Evolutionary conservation across 371 early-diverging fungal genomes (phyloP).

Genomic region (Vavraia culicis): DNA sequence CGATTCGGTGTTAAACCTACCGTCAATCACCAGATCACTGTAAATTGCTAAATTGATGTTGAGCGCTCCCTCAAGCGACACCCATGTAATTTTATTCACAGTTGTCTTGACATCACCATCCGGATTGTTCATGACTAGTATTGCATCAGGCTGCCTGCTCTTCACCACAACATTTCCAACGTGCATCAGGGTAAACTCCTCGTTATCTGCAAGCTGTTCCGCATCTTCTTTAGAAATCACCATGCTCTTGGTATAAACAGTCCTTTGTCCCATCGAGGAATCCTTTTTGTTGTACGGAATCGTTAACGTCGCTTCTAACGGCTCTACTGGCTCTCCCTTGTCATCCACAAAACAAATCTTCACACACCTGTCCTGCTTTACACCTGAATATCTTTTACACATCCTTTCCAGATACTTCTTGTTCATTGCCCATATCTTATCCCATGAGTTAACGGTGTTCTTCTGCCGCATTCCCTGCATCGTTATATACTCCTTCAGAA

Average conservation of each 20-base stretch:
- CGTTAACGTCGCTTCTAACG: constrained; percentile 1
- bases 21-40: constrained; percentile 60
- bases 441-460: constrained; percentile 72
- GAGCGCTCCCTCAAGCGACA: constrained; percentile 44
- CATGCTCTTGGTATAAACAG: constrained; percentile 54
- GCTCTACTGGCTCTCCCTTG: not conserved
- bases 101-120: constrained; percentile 89
- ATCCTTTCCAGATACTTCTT: constrained; percentile 83
- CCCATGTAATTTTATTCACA: constrained; percentile 95
- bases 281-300: constrained; percentile 72
- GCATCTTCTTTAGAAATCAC: constrained; percentile 73
- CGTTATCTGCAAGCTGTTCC: constrained; percentile 52
- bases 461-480: constrained; percentile 96
- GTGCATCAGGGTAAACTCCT: constrained; percentile 95
- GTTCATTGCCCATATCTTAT: constrained; percentile 96
- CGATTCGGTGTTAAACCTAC: constrained; percentile 59
- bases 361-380: constrained; percentile 47
- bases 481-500: constrained; percentile 78
- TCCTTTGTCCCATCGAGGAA: constrained; percentile 62
- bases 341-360: not conserved
- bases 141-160: constrained; percentile 46
- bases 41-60: constrained; percentile 47
- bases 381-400: constrained; percentile 67
- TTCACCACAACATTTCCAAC: constrained; percentile 87
- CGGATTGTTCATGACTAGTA: constrained; percentile 52